Evolutionary conservation across 2,329 filamentous ascomycete species (phyloP).

Genomic region (Periconia sp.): DNA sequence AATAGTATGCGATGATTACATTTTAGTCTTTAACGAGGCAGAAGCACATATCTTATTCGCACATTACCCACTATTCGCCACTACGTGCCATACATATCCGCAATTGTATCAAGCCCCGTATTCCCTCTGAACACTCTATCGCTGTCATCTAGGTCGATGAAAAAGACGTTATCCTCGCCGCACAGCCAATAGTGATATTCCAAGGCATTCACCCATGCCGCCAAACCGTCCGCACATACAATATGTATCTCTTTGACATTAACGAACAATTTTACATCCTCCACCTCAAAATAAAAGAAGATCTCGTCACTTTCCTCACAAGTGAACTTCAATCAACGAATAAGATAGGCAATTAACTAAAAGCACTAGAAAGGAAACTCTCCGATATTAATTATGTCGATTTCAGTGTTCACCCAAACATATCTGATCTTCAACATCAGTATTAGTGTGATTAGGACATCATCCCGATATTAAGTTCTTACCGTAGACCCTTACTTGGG

Average conservation of each 20-base stretch:
- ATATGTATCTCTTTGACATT: constrained; percentile 10
- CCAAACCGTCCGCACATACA: constrained; percentile 5
- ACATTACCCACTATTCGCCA: not conserved
- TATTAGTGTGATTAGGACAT: not conserved
- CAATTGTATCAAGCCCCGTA: not conserved
- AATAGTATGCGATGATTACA: too few relatives aligned
- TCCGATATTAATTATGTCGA: constrained; percentile 3
- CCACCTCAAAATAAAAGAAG: not conserved
- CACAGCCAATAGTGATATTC: constrained; percentile 8
- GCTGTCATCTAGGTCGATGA: constrained; percentile 2
- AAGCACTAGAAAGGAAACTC: too few relatives aligned
- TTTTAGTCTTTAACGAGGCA: not conserved
- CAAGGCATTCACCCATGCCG: constrained; percentile 1
- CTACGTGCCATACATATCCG: not conserved
- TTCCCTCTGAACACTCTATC: not conserved
- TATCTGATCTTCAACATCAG: not conserved
- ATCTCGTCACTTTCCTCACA: not conserved
- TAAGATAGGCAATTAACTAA: too few relatives aligned
- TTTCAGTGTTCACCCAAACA: constrained; percentile 1
- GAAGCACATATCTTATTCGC: not conserved
- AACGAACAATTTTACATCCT: constrained; percentile 1
- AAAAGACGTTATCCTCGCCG: constrained; percentile 8
- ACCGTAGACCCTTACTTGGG: not conserved
- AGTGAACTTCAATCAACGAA: not conserved
- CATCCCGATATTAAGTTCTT: not conserved